Evolutionary conservation across 768 basidiomycete species (phyloP).

Genomic region (Gloeopeniophorella convolvens): DNA sequence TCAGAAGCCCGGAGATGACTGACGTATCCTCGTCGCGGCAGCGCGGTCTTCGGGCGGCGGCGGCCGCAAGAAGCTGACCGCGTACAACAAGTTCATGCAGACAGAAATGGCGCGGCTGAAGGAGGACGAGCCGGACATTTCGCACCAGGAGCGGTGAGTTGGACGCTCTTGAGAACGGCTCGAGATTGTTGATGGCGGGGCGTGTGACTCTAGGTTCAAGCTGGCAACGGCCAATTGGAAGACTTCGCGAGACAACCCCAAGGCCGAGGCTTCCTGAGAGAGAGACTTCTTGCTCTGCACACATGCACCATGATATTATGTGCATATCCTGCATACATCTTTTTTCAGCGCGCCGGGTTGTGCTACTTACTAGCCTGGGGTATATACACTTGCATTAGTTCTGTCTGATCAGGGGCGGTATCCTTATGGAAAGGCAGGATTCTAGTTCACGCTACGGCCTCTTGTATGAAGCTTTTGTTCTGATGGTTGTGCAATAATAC

Average conservation of each 20-base stretch:
- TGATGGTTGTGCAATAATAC: no score
- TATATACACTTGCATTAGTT: no score
- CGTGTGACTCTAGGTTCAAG: conserved; percentile 58
- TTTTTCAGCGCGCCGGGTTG: background rate
- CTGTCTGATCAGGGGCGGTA: background rate
- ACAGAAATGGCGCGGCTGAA: conserved; percentile 73
- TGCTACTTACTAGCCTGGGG: background rate
- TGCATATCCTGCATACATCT: background rate
- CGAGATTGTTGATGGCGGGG: conserved; percentile 14
- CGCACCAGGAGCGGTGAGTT: conserved; percentile 66
- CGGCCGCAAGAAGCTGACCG: conserved; percentile 56
- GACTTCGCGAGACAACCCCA: conserved; percentile 50
- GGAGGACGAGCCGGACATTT: conserved; percentile 63
- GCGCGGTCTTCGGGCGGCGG: conserved; percentile 46
- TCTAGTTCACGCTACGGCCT: conserved; percentile 4
- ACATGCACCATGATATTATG: background rate
- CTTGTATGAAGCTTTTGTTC: no score
- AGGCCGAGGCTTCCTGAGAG: conserved; percentile 13
- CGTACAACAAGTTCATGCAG: conserved; percentile 80
- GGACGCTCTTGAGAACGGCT: conserved; percentile 1
- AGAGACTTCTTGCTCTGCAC: background rate
- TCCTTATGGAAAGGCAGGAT: conserved; percentile 3
- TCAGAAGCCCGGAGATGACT: conserved; percentile 2
- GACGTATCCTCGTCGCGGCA: conserved; percentile 26
- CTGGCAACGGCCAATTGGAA: conserved; percentile 74